Evolutionary conservation across 805 yeast species (phyloP).

Genomic region (Maudiozyma serrabonitensis): DNA sequence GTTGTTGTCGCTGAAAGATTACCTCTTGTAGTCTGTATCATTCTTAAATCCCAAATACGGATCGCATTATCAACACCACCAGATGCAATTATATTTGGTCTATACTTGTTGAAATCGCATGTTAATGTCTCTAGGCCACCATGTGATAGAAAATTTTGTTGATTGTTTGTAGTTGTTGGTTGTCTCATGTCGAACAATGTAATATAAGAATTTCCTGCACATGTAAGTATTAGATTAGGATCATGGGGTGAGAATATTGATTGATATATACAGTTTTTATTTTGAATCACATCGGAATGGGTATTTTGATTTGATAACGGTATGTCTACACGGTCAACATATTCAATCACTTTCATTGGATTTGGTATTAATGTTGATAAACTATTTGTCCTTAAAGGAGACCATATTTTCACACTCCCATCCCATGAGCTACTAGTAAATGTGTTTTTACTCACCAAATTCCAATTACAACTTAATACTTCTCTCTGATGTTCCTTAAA

Average conservation of each 20-base stretch:
- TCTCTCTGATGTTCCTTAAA: slow-evolving; percentile 72
- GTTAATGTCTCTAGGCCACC: slow-evolving; percentile 71
- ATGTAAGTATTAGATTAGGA: slow-evolving; percentile 52
- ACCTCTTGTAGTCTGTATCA: slow-evolving; percentile 23
- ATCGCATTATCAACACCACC: slow-evolving; percentile 87
- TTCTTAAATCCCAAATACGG: slow-evolving; percentile 81
- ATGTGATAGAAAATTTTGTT: slow-evolving; percentile 56
- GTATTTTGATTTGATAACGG: slow-evolving; percentile 28
- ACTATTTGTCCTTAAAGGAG: slow-evolving; percentile 49
- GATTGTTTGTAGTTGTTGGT: slow-evolving; percentile 40
- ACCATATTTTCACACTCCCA: slow-evolving; percentile 75
- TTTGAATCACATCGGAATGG: slow-evolving; percentile 25
- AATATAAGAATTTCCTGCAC: slow-evolving; percentile 65
- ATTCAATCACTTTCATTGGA: slow-evolving; percentile 22
- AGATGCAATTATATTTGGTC: slow-evolving; percentile 68
- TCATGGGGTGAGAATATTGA: slow-evolving; percentile 81
- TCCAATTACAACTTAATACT: slow-evolving; percentile 69
- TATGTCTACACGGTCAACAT: slow-evolving; percentile 7
- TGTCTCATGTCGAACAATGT: slow-evolving; percentile 78
- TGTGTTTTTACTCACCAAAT: slow-evolving; percentile 50
- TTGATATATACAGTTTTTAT: slow-evolving; percentile 61
- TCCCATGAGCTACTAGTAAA: slow-evolving; percentile 89
- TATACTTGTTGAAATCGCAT: slow-evolving; percentile 87
- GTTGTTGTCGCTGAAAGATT: neutral
- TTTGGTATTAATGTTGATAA: slow-evolving; percentile 43